Evolutionary conservation across 768 basidiomycete species (phyloP), one percentile per base, ranked within the genome.

Genomic region (Suillus discolor): DNA sequence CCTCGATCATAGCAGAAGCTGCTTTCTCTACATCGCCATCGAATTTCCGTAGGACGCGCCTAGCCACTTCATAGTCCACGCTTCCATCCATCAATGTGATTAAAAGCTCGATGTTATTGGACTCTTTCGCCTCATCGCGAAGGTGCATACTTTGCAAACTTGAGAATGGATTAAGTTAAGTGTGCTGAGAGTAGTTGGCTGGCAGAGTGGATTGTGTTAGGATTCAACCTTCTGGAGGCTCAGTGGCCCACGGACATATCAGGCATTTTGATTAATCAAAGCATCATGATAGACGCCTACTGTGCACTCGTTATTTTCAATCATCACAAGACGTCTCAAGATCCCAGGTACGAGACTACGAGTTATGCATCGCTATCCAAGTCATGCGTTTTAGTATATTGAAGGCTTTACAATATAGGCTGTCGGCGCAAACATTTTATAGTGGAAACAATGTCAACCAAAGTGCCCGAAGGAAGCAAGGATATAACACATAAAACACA

Each of bases 11-110:
- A 2, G 87, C 87, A 55, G 81, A 81, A 0, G 81, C 86, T 15
- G 87, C 86, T 71, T 84, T 85, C 57, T 84, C 80, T 62, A 84
- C 76, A 66, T 91, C 80, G 28, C 89, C 87, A 45, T 83, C 83
- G 73, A 86, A 82, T 73, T 88, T 88, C 62, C 85, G 79, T 63
- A 90, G 79, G 25, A 90, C 81, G n/a, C 82, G 79, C 36, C 83
- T 83, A 8, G 82, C 86, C 23, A 84, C 78, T 39, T 84, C 82
- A 12, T 74, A 74, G 63, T 85, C 82, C 54, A 79, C 70, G 7
- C 66, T 72, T n/a, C 73, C 75, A 23, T 75, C 81, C 80, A 83
- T 81, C 68, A 84, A 70, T 2, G 73, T 65, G 13, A 69, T 75
- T 59, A 84, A 65, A 57, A 74, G 67, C 6, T 75, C 75, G 12